Base-by-base conservation (phyloP, 2,329 filamentous ascomycete species). In the Botryotinia globosa region DNA sequence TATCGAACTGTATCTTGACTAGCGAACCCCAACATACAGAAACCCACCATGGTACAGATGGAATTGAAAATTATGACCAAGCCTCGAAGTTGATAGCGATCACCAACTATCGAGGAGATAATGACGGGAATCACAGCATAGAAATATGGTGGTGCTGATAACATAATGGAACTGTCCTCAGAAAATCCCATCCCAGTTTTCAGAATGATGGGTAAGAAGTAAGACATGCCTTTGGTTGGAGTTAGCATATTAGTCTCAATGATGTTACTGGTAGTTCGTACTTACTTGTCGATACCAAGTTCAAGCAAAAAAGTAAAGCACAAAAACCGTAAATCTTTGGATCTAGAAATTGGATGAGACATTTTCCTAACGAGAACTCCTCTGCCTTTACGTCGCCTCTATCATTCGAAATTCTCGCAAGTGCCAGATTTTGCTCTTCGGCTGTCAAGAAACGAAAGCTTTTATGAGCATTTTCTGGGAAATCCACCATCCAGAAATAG, bases 161-260 rank as follows among this genome's bases (percentile, higher is more conserved):
- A 83, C 71, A 87, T 86, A 74, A 89, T 88, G 0, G 87, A 81
- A 70, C 82, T 83, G 25, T 82, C 85, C 18, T 85, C 81, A 32
- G 81, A 83, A 80, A 88, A 90, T 14, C 86, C 85, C 85, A 90
- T 86, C 18, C 85, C 86, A 37, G 83, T 81, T 56, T 80, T 77
- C 12, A 97, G 87, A 77, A 97, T 92, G 78, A 94, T 89, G 16
- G 93, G 93, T 9, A 95, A 82, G 78, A 95, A 95, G 81, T 92
- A 96, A 1, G 92, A 91, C 8, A 97, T 85, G 0, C 92, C 89
- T 72, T 56, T 25, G 25, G 42, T 48, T 42, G 16, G 37, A 7
- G 48, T 72, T 29, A 72, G 70, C 29, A 16, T 10, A 37, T 42
- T 9, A n/a, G 34, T 10, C 29, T 20, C 12, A n/a, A 51, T 7